phyloP scores from a whole-genome alignment of 306 rosid genomes.

The Sicyos edulis region DNA sequence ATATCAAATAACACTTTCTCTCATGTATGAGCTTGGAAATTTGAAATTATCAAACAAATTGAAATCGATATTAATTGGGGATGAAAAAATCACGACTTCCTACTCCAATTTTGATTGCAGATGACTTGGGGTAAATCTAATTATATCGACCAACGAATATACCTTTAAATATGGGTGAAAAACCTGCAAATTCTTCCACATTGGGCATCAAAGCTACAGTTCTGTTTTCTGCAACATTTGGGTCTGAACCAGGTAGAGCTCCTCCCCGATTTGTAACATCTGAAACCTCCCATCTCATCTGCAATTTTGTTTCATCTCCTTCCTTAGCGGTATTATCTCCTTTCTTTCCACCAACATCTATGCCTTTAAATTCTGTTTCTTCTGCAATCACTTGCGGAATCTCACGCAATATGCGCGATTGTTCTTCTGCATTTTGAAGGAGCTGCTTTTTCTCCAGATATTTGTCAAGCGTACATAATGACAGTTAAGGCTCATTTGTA shows the following conservation, averaged over 20 bases:
- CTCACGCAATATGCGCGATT: conserved; percentile 50
- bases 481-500: conserved; percentile 45
- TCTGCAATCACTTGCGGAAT: conserved; percentile 62
- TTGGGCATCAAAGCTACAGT: conserved; percentile 20
- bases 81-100: too few relatives aligned
- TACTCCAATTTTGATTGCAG: too few relatives aligned
- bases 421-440: conserved; percentile 62
- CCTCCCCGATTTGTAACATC: conserved; percentile 30
- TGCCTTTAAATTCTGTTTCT: conserved; percentile 39
- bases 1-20: too few relatives aligned
- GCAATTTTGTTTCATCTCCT: conserved; percentile 9
- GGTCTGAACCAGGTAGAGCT: conserved; percentile 33
- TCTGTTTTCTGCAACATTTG: conserved; percentile 32
- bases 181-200: conserved; percentile 39
- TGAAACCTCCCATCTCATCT: conserved; percentile 23
- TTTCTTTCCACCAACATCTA: conserved; percentile 28
- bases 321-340: conserved; percentile 26
- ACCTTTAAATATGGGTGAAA: conserved; percentile 19
- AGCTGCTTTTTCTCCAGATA: conserved; percentile 58
- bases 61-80: too few relatives aligned
- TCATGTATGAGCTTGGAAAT: too few relatives aligned
- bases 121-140: too few relatives aligned
- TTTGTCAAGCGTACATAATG: conserved; percentile 47
- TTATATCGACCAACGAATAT: too few relatives aligned
- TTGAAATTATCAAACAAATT: too few relatives aligned